A percentile compares a stretch with the other conserved stretches of the same genome.
phyloP scores from a whole-genome alignment of 2,329 filamentous ascomycete species.

The Colletotrichum gloeosporioides region DNA sequence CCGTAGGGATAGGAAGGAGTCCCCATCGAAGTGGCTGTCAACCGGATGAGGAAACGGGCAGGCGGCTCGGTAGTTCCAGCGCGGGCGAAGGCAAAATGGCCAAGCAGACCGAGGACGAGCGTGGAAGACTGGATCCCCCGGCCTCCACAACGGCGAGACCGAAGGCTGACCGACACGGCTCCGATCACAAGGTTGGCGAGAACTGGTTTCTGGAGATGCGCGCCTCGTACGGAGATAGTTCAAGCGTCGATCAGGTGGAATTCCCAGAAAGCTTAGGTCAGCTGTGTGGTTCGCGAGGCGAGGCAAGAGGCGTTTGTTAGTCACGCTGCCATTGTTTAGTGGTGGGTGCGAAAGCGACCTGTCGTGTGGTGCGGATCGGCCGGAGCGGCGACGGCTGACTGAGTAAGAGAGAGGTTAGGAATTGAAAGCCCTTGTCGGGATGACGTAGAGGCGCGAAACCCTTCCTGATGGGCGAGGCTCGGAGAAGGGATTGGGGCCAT shows the following conservation, averaged over 20 bases:
- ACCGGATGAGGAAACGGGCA: neutral
- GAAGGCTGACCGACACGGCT: slow-evolving; percentile 16
- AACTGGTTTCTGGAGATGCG: neutral
- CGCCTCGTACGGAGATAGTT: neutral
- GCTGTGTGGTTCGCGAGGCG: slow-evolving; percentile 4
- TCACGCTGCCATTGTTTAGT: neutral
- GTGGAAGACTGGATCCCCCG: neutral
- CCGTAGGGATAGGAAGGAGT: neutral
- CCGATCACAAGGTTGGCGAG: slow-evolving; percentile 8
- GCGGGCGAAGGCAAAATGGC: slow-evolving; percentile 4
- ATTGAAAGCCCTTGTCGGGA: neutral
- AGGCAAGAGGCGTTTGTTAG: slow-evolving; percentile 7
- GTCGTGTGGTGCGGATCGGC: slow-evolving; percentile 13
- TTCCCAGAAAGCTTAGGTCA: slow-evolving; percentile 12
- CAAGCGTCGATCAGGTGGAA: neutral
- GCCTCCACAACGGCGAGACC: slow-evolving; percentile 13
- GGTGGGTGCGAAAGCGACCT: slow-evolving; percentile 7
- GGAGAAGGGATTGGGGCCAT: neutral
- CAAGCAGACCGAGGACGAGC: neutral
- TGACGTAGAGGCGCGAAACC: slow-evolving; percentile 12
- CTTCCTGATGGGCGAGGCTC: slow-evolving; percentile 6
- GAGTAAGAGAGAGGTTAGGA: slow-evolving; percentile 13
- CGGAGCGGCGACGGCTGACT: slow-evolving; percentile 7
- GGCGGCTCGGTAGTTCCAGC: neutral
- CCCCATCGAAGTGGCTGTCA: neutral